Evolutionary conservation across 306 rosid species (phyloP), one percentile per base, ranked within the genome.

Genomic region (Trifolium repens): DNA sequence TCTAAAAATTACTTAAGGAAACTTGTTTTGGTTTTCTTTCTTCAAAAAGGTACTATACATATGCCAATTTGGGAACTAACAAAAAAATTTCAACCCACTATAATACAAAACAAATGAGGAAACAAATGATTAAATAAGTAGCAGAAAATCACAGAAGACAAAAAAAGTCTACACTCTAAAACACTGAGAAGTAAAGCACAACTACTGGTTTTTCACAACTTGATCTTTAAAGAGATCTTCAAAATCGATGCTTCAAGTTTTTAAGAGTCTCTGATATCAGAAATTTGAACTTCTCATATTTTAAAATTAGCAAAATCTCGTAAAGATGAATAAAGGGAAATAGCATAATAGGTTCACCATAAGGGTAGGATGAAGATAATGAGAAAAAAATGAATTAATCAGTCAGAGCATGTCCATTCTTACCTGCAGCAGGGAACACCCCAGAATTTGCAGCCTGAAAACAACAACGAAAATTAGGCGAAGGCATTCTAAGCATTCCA

Each of bases 141-240:
- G 44, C 7, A 67, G 71, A 22, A 35, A 15, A 46, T 46, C n/a
- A 46, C n/a, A 2, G 0, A 2, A 12, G n/a, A 46, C 5, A 43
- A 46, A 46, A 13, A 13, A 40, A 0, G 10, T 40, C 44, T 46
- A 46, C 5, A 11, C 50, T 42, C 11, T 67, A 26, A 6, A 74
- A 43, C 61, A 47, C 5, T 10, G 10, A 72, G 64, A 76, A 59
- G 32, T 6, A 61, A 30, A 61, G 19, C 83, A 62, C 30, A 93
- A 94, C 96, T 87, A 89, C 80, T 89, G 96, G 84, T 77, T 89
- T 82, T 84, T 93, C 82, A 93, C 87, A 57, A 93, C 96, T 84
- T 88, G 87, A 40, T 96, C 96, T 78, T 93, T 91, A 9, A 88
- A 89, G 75, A 85, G 62, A 86, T 93, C 98, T 71, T 91, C 96